A percentile compares a stretch with the other conserved stretches of the same genome.
Conservation (phyloP, 1,284 basidiomycete species). For the Pseudozyma sp. region DNA sequence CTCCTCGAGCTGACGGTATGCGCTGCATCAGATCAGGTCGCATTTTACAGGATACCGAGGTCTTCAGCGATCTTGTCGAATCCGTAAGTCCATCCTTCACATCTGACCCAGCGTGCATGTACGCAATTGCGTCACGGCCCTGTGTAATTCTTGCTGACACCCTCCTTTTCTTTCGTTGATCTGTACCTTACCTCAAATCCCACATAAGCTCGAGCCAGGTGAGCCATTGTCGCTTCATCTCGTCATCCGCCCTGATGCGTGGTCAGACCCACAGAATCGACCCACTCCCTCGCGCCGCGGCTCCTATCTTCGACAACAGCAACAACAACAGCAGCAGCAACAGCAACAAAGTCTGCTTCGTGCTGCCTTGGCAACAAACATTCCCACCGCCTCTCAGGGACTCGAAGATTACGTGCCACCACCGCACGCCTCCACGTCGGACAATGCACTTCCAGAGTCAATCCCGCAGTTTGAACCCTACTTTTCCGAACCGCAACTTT, state of each 20-base stretch:
- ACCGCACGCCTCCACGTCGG: constrained; percentile 9
- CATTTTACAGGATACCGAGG: constrained; percentile 42
- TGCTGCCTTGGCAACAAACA: constrained; percentile 14
- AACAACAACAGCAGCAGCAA: constrained; percentile 7
- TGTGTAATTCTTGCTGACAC: not conserved
- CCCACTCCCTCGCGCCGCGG: constrained; percentile 46
- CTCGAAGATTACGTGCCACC: constrained; percentile 12
- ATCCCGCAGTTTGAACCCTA: constrained; percentile 26
- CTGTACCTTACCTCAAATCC: not conserved
- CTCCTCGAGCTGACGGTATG: constrained; percentile 53
- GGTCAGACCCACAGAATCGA: constrained; percentile 53
- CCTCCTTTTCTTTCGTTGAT: not conserved
- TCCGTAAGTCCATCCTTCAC: constrained; percentile 19
- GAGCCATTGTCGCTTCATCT: constrained; percentile 58
- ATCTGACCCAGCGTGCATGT: not conserved
- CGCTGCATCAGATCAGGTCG: constrained; percentile 59
- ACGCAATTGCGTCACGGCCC: too few species aligned
- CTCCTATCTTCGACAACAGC: constrained; percentile 44
- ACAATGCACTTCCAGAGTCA: not conserved
- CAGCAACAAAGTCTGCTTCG: constrained; percentile 22
- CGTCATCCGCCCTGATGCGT: constrained; percentile 64
- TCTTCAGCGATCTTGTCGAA: constrained; percentile 29
- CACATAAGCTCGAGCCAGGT: constrained; percentile 28
- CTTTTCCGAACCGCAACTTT: constrained; percentile 19
- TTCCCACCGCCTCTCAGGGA: constrained; percentile 4